Conservation (phyloP, 805 yeast species). For the Metschnikowia gelsemii region DNA sequence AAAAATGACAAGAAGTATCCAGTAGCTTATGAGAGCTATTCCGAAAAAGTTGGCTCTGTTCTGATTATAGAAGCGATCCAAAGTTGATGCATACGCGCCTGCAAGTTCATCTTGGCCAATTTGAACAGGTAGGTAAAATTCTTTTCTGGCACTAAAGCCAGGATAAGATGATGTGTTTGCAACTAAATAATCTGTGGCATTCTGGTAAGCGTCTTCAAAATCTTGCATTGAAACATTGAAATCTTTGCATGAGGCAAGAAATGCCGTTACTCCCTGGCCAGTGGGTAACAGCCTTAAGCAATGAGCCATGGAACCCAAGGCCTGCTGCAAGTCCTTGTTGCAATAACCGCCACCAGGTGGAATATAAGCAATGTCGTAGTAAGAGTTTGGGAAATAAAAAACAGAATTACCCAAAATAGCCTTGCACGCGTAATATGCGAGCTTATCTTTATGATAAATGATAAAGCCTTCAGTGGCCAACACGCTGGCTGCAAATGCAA, state of each 20-base stretch:
- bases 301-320: conserved; percentile 39
- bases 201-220: conserved; percentile 36
- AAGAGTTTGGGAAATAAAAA: conserved; percentile 23
- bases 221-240: conserved; percentile 30
- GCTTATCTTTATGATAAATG: conserved; percentile 25
- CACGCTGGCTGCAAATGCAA: conserved; percentile 17
- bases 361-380: conserved; percentile 28
- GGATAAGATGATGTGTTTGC: conserved; percentile 34
- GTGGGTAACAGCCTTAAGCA: conserved; percentile 30
- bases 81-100: conserved; percentile 28
- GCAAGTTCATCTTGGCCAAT: conserved; percentile 22
- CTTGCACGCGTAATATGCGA: conserved; percentile 31
- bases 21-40: conserved; percentile 46
- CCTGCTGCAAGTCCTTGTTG: conserved; percentile 35
- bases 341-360: too few species aligned
- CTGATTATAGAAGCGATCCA: conserved; percentile 38
- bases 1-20: conserved; percentile 46
- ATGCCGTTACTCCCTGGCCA: conserved; percentile 20
- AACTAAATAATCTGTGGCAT: conserved; percentile 41
- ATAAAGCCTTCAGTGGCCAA: conserved; percentile 21
- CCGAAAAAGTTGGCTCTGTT: conserved; percentile 40
- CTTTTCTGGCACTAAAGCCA: conserved; percentile 29
- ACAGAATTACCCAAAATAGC: conserved; percentile 27
- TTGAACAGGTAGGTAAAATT: conserved; percentile 38
- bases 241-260: conserved; percentile 14